Evolutionary conservation across 2,329 filamentous ascomycete genomes (phyloP).

Genomic region (Microdochium trichocladiopsis): DNA sequence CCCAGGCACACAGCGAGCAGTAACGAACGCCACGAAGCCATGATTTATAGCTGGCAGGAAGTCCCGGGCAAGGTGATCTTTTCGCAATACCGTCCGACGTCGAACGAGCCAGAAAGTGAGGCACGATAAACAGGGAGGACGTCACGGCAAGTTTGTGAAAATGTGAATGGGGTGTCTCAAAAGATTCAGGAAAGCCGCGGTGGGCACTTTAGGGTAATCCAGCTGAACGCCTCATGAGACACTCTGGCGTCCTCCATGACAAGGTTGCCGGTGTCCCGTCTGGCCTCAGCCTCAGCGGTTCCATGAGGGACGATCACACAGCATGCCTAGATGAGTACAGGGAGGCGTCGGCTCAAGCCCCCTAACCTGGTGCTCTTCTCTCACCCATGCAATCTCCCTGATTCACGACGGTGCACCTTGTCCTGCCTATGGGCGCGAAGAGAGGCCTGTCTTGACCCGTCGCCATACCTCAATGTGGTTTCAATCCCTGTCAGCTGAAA

Average conservation of each 20-base stretch:
- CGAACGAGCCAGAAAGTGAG: too few relatives aligned
- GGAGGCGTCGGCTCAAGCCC: too few relatives aligned
- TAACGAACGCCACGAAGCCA: conserved; percentile 1
- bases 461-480: background rate
- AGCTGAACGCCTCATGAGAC: background rate
- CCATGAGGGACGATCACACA: background rate
- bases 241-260: background rate
- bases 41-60: too few relatives aligned
- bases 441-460: background rate
- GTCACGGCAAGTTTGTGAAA: too few relatives aligned
- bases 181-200: too few relatives aligned
- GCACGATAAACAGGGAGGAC: too few relatives aligned
- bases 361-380: too few relatives aligned
- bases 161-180: too few relatives aligned
- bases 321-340: too few relatives aligned
- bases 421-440: background rate
- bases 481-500: background rate
- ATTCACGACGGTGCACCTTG: background rate
- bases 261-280: background rate
- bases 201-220: too few relatives aligned
- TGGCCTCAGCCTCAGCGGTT: background rate
- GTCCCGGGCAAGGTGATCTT: too few relatives aligned
- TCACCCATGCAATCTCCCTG: background rate
- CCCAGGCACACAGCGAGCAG: conserved; percentile 6
- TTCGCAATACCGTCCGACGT: too few relatives aligned